phyloP scores from a whole-genome alignment of 345 rosid species.

The Sisymbrium irio region DNA sequence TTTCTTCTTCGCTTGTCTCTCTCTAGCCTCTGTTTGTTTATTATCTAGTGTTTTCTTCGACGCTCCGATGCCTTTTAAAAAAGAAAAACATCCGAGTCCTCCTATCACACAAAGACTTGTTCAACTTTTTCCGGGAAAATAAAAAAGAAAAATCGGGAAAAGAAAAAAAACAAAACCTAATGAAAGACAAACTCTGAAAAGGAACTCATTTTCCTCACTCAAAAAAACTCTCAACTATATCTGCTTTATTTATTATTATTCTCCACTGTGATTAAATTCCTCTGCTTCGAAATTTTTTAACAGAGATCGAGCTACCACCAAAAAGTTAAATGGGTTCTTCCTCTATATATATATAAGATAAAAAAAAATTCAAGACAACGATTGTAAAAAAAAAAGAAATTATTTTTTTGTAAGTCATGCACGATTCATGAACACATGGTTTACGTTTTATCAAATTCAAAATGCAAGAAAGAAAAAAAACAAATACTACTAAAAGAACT shows the following conservation, averaged over 20 bases:
- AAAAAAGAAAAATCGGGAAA: not conserved
- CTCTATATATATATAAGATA: conserved; percentile 1
- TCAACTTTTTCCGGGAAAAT: conserved; percentile 15
- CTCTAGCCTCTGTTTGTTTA: conserved; percentile 10
- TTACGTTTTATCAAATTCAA: conserved; percentile 8
- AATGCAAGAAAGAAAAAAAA: not conserved
- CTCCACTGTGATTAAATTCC: conserved; percentile 16
- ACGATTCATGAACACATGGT: conserved; percentile 27
- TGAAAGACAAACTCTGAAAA: conserved; percentile 37
- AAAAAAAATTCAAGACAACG: too few relatives aligned
- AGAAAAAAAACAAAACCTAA: conserved; percentile 18
- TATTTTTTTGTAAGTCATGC: not conserved
- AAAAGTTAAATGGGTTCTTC: conserved; percentile 10
- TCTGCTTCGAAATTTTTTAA: not conserved
- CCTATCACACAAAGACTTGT: conserved; percentile 45
- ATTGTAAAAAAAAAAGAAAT: too few relatives aligned
- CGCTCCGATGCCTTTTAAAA: conserved; percentile 53
- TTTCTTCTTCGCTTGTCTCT: conserved; percentile 3
- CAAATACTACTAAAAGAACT: not conserved
- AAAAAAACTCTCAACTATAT: conserved; percentile 6
- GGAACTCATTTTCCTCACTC: conserved; percentile 23
- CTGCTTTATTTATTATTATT: conserved; percentile 32
- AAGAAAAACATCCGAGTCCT: conserved; percentile 35
- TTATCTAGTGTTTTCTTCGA: conserved; percentile 27
- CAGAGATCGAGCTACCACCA: conserved; percentile 20